Percentiles rank a stretch among this genome's conserved stretches.
These are phyloP conservation scores for Penicillium sp. DNA, from an alignment of 2,329 filamentous ascomycete genomes.

Conservation along the genomic window DNA sequence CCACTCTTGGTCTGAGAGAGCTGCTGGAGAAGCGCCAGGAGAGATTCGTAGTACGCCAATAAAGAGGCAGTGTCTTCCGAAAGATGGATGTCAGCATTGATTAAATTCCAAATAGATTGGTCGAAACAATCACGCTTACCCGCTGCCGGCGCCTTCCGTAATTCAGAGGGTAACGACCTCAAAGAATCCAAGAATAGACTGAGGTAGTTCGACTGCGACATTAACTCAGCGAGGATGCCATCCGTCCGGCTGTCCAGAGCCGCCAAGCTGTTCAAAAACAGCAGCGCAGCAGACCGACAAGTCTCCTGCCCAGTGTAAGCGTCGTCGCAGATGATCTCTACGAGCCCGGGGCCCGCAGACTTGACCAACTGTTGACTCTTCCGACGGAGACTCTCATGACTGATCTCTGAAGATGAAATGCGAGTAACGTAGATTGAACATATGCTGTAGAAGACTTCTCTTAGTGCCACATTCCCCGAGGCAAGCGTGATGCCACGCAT, in stretches of 20 bases:
- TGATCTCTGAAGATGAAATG: constrained; percentile 48
- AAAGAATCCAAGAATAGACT: constrained; percentile 85
- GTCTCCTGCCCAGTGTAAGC: constrained; percentile 75
- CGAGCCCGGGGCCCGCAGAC: constrained; percentile 70
- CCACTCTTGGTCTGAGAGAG: constrained; percentile 79
- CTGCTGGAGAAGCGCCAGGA: constrained; percentile 74
- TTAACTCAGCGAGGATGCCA: constrained; percentile 68
- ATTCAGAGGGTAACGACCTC: constrained; percentile 67
- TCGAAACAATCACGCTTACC: constrained; percentile 44
- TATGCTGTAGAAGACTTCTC: constrained; percentile 85
- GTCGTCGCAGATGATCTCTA: constrained; percentile 88
- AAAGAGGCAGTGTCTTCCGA: constrained; percentile 48
- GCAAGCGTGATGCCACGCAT: constrained; percentile 72
- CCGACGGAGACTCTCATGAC: constrained; percentile 41
- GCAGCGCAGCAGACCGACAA: constrained; percentile 77
- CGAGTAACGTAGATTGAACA: constrained; percentile 78
- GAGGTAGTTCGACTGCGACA: constrained; percentile 84
- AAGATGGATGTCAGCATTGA: constrained; percentile 1
- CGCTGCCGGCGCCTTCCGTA: constrained; percentile 52
- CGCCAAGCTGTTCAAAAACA: constrained; percentile 75
- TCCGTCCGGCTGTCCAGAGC: constrained; percentile 65
- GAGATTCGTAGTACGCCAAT: constrained; percentile 62
- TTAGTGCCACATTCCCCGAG: constrained; percentile 62
- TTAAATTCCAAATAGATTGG: not conserved
- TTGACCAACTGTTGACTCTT: constrained; percentile 65